Percentiles rank a stretch among this genome's conserved stretches.
Conservation (phyloP, 768 basidiomycete genomes). For the Coprinopsis sp. region DNA sequence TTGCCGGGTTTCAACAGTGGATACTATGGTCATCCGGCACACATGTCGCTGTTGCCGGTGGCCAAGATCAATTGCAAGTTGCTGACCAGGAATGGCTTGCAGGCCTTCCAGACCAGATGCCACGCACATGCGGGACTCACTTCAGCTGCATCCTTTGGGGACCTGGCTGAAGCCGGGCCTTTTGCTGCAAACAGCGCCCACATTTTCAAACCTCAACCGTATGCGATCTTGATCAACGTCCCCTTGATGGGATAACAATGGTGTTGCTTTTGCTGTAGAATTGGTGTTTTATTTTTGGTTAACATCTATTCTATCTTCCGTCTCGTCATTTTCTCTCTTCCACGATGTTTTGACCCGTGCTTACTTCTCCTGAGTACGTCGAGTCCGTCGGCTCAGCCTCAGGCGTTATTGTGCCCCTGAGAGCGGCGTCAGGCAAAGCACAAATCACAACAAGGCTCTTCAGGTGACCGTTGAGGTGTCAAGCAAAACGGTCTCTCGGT, state of each 20-base stretch:
- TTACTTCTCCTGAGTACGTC: too few species aligned
- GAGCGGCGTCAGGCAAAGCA: too few species aligned
- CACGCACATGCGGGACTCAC: not conserved
- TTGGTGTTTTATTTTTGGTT: slow-evolving; percentile 2
- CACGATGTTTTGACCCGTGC: slow-evolving; percentile 8
- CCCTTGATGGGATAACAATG: too few species aligned
- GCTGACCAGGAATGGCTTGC: not conserved
- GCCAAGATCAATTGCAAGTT: slow-evolving; percentile 1
- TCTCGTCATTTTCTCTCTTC: slow-evolving; percentile 6
- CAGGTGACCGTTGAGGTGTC: too few species aligned
- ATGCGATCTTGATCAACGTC: too few species aligned
- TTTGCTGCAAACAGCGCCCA: not conserved
- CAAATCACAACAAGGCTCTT: too few species aligned
- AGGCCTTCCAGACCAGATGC: not conserved
- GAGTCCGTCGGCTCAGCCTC: too few species aligned
- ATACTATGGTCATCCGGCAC: too few species aligned
- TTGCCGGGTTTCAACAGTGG: too few species aligned
- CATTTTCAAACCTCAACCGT: not conserved
- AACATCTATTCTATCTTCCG: not conserved
- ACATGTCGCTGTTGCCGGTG: slow-evolving; percentile 4
- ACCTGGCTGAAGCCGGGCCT: not conserved
- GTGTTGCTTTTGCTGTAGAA: not conserved
- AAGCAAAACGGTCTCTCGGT: too few species aligned
- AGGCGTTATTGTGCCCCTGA: too few species aligned
- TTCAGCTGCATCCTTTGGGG: not conserved